phyloP scores from a whole-genome alignment of 306 rosid species.

The Aeschynomene evenia region DNA sequence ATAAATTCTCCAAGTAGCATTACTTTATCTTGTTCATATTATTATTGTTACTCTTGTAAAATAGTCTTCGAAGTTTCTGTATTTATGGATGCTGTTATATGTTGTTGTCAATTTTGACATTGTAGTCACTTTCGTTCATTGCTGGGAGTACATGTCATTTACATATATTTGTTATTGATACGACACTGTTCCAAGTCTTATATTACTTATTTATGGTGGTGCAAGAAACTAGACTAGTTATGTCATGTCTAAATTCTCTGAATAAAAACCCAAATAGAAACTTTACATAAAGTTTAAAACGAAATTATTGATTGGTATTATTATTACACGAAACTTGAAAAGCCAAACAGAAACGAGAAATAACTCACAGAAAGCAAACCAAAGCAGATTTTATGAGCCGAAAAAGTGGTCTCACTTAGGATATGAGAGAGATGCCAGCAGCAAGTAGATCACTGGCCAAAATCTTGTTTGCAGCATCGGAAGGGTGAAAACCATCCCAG shows the following conservation, averaged over 20 bases:
- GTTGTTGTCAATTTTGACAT: neutral
- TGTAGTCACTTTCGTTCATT: neutral
- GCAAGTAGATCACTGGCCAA: slow-evolving; percentile 43
- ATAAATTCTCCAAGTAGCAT: slow-evolving; percentile 48
- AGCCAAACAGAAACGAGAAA: slow-evolving; percentile 1
- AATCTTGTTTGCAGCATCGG: slow-evolving; percentile 72
- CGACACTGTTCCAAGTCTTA: too few relatives aligned
- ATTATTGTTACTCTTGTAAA: slow-evolving; percentile 13
- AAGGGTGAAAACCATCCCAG: slow-evolving; percentile 91
- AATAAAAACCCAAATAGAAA: slow-evolving; percentile 4
- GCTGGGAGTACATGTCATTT: neutral
- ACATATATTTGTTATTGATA: too few relatives aligned
- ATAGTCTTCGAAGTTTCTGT: slow-evolving; percentile 7
- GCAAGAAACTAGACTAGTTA: neutral
- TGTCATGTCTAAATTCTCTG: neutral
- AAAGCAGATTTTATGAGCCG: neutral
- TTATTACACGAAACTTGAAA: slow-evolving; percentile 20
- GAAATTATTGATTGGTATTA: slow-evolving; percentile 14
- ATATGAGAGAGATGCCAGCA: slow-evolving; percentile 63
- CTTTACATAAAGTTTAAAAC: slow-evolving; percentile 1
- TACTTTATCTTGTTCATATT: neutral
- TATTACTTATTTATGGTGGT: neutral
- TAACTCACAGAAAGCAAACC: neutral
- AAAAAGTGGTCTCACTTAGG: slow-evolving; percentile 31
- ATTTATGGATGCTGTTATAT: neutral